A percentile compares a stretch with the other conserved stretches of the same genome.
Conservation (phyloP, 1,284 basidiomycete genomes). For the Heterobasidion irregulare region DNA sequence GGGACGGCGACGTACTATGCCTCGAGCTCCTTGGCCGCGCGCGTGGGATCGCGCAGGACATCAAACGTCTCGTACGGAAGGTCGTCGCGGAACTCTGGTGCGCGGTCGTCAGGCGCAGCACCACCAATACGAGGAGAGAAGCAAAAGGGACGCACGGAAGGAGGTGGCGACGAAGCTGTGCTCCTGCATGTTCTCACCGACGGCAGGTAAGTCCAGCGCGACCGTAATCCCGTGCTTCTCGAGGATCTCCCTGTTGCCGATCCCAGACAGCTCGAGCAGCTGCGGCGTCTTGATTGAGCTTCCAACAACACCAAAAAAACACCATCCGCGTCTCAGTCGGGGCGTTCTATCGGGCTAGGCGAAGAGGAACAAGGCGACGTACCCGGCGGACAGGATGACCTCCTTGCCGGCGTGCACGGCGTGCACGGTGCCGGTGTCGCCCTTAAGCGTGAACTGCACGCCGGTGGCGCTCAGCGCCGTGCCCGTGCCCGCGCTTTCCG, state of each 20-base stretch:
- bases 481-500: background rate
- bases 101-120: background rate
- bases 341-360: too few relatives aligned
- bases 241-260: conserved; percentile 1
- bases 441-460: background rate
- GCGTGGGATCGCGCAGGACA: background rate
- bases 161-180: background rate
- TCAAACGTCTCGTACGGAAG: background rate
- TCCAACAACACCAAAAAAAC: too few relatives aligned
- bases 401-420: background rate
- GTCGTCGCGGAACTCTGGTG: background rate
- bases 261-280: conserved; percentile 2
- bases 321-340: too few relatives aligned
- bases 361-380: background rate
- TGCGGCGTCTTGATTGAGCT: background rate
- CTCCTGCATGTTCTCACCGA: conserved; percentile 1
- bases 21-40: background rate
- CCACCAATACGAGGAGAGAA: background rate
- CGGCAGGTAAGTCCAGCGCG: background rate
- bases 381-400: conserved; percentile 3
- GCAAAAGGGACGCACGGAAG: background rate
- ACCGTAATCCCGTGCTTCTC: background rate
- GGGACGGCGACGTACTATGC: background rate
- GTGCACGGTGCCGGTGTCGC: background rate
- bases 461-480: background rate